These are phyloP conservation scores for Aspergillus calidoustus DNA, from an alignment of 2,329 filamentous ascomycete genomes.

Conservation along the genomic window DNA sequence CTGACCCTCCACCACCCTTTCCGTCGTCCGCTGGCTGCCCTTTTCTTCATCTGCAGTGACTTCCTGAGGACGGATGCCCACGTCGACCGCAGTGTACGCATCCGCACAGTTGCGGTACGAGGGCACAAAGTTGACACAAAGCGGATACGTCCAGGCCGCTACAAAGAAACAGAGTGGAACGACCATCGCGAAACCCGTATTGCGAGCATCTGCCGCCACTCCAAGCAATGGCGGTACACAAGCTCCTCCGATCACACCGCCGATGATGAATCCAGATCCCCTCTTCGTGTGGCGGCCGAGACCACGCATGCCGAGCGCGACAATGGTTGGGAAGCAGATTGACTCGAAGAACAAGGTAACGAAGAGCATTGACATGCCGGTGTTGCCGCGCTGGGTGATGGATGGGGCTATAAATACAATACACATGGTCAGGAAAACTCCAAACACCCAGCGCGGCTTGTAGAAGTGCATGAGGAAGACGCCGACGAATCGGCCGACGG, in stretches of 20 bases:
- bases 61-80: neutral
- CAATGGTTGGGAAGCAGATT: slow-evolving; percentile 7
- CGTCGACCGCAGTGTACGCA: neutral
- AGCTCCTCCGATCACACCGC: neutral
- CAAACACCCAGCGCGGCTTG: neutral
- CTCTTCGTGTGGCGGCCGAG: slow-evolving; percentile 10
- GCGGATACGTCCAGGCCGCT: neutral
- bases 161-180: neutral
- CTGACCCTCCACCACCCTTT: neutral
- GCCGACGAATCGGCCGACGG: neutral
- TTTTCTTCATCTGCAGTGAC: neutral
- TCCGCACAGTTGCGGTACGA: neutral
- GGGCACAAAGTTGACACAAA: neutral
- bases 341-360: neutral
- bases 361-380: neutral
- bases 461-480: neutral
- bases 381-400: neutral
- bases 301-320: neutral
- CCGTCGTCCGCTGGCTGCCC: neutral
- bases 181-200: neutral
- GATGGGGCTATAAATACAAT: neutral
- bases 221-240: neutral
- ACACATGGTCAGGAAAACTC: neutral
- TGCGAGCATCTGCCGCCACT: neutral
- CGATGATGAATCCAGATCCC: neutral